Base-by-base conservation (phyloP, 305 asterid species). In the Ilex paraguariensis region DNA sequence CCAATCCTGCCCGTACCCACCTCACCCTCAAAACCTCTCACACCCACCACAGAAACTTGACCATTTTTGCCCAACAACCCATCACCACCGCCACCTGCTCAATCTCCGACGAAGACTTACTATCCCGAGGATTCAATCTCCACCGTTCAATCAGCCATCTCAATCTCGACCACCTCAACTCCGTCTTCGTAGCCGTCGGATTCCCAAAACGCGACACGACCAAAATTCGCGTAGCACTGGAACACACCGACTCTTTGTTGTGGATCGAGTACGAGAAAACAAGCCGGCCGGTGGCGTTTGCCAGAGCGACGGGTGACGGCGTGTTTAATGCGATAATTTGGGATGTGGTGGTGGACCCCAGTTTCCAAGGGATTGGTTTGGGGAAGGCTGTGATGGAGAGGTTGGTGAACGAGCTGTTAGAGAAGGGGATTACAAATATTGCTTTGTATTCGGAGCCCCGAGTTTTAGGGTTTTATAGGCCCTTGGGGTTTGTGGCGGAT, bases 341-440 rank as follows among this genome's bases (percentile, higher is more conserved):
- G 98, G 98, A 92, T 30, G 98, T 92, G 61, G 97, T 87, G 32
- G 98, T 92, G 70, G 97, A 92, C 78, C 98, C 98, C 70, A 87
- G 81, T 62, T 92, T 65, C 62, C 98, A 92, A 66, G 98, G 98
- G 72, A 64, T 87, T 40, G 96, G 97, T 0, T 58, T 92, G 58
- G 98, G 98, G 12, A 92, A 92, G 77, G 98, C 96, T 56, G 97
- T 87, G 66, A 87, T 92, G 96, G 97, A 92, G 70, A 70, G 96
- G 30, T 63, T 89, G 62, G 76, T 89, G 57, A 61, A 73, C 42
- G 84, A 63, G 61, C 82, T 87, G 88, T 72, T 79, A 54, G 83
- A 73, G 4, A 89, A 82, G 65, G 98, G 98, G 60, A 85, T 92
- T 1, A 75, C 60, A 0, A 92, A 92, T 49, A 92, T 92, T 48